Conservation (phyloP, 768 basidiomycete genomes). For the Mycena belliarum region DNA sequence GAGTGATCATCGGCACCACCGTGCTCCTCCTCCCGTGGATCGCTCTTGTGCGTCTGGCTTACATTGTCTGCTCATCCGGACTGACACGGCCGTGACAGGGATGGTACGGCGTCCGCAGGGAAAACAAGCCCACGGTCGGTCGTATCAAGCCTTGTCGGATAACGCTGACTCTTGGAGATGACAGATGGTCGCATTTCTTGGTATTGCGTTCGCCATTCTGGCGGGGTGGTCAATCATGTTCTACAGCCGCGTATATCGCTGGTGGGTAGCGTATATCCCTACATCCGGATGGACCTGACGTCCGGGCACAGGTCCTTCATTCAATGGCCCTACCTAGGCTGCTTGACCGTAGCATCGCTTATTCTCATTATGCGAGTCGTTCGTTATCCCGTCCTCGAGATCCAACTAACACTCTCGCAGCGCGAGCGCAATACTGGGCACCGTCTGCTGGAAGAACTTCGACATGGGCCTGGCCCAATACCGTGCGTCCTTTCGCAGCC, state of each 20-base stretch:
- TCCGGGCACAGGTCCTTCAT: slow-evolving; percentile 40
- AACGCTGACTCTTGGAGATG: no score
- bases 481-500: slow-evolving; percentile 36
- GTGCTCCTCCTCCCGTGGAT: slow-evolving; percentile 54
- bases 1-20: slow-evolving; percentile 43
- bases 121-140: slow-evolving; percentile 41
- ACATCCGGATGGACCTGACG: neutral
- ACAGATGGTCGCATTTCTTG: slow-evolving; percentile 37
- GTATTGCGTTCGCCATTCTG: slow-evolving; percentile 38
- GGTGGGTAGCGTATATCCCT: slow-evolving; percentile 30
- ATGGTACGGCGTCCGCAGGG: slow-evolving; percentile 52
- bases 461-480: slow-evolving; percentile 57
- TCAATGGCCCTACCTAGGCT: slow-evolving; percentile 51
- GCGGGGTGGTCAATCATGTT: slow-evolving; percentile 46
- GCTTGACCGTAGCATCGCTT: slow-evolving; percentile 47
- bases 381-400: slow-evolving; percentile 24
- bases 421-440: slow-evolving; percentile 45
- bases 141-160: no score
- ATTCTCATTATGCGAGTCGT: slow-evolving; percentile 33
- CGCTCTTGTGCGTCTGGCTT: slow-evolving; percentile 37
- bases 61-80: neutral
- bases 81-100: slow-evolving; percentile 37
- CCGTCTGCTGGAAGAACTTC: slow-evolving; percentile 54
- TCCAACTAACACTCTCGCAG: slow-evolving; percentile 29
- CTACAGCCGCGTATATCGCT: slow-evolving; percentile 45